A percentile compares a stretch with the other conserved stretches of the same genome.
These are phyloP conservation scores for Tetracladium maxilliforme DNA, from an alignment of 2,329 filamentous ascomycete genomes.

Conservation along the genomic window DNA sequence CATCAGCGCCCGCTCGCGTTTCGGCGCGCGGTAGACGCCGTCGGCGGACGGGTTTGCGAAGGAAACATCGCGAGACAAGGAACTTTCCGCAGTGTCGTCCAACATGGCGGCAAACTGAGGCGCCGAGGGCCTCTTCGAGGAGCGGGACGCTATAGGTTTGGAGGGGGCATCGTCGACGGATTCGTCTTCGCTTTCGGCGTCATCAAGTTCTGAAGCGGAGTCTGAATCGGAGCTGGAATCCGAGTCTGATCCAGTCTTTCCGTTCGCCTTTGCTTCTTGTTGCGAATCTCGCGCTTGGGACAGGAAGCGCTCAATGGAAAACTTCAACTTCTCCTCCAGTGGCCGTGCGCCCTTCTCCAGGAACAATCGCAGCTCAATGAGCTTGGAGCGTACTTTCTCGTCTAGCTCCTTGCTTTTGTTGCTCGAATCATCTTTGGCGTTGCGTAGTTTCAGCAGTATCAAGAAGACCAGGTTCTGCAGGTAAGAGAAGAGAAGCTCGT, in stretches of 20 bases:
- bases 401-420: constrained; percentile 29
- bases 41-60: too few species aligned
- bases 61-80: too few species aligned
- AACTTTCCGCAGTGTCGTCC: too few species aligned
- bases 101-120: too few species aligned
- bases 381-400: constrained; percentile 63
- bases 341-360: constrained; percentile 86
- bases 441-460: constrained; percentile 66
- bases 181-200: constrained; percentile 5
- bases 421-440: constrained; percentile 17
- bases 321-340: constrained; percentile 78
- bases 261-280: too few species aligned
- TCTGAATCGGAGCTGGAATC: too few species aligned
- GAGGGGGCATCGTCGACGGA: constrained; percentile 8
- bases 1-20: constrained; percentile 77
- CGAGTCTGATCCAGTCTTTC: too few species aligned
- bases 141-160: neutral
- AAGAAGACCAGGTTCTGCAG: constrained; percentile 87
- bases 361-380: constrained; percentile 85
- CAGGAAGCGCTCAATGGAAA: too few species aligned
- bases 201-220: too few species aligned
- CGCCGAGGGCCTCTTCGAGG: too few species aligned
- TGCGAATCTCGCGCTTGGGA: too few species aligned
- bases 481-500: constrained; percentile 92
- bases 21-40: constrained; percentile 82